These are phyloP conservation scores for Cercospora beticola DNA, from an alignment of 2,329 filamentous ascomycete genomes.

Conservation along the genomic window DNA sequence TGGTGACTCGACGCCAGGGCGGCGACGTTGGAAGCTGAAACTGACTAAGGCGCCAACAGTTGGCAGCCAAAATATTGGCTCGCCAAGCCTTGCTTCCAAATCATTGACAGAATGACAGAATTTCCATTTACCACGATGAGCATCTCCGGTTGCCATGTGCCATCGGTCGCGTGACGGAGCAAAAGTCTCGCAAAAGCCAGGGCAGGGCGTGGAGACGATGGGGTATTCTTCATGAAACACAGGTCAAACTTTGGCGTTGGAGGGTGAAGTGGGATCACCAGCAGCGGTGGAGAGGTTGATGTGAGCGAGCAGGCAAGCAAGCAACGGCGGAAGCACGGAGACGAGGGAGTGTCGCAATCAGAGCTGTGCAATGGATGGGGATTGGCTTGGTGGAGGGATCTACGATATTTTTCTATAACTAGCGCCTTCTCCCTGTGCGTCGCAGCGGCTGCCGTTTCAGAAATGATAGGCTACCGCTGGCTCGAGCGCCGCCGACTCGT, in stretches of 20 bases:
- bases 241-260: constrained; percentile 12
- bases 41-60: neutral
- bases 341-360: constrained; percentile 1
- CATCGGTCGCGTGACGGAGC: neutral
- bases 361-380: neutral
- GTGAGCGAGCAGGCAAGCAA: neutral
- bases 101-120: neutral
- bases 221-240: constrained; percentile 2
- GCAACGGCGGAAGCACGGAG: neutral
- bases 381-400: constrained; percentile 12
- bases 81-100: neutral
- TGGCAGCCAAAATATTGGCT: neutral
- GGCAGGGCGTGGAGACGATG: neutral
- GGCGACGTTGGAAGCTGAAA: constrained; percentile 2
- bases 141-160: neutral
- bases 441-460: constrained; percentile 7
- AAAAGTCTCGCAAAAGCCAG: neutral
- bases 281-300: neutral
- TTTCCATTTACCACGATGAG: neutral
- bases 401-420: constrained; percentile 9
- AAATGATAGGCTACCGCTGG: constrained; percentile 14
- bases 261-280: neutral
- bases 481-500: constrained; percentile 10
- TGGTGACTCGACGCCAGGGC: neutral
- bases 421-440: constrained; percentile 1